phyloP scores from a whole-genome alignment of 495 filamentous ascomycete genomes.

The Xanthoparmelia taractica region DNA sequence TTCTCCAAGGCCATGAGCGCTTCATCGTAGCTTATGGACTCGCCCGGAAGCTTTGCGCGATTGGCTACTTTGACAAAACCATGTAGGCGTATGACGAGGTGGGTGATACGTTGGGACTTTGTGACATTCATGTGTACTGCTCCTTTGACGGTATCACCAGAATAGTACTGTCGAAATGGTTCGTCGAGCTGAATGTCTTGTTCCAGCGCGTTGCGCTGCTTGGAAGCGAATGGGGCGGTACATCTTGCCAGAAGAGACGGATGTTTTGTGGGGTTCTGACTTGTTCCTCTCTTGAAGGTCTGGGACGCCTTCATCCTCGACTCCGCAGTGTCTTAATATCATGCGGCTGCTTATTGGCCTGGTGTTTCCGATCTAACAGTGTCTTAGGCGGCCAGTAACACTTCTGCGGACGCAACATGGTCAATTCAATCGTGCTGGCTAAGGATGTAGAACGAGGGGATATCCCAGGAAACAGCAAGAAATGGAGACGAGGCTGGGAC shows the following conservation, averaged over 20 bases:
- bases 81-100: constrained; percentile 79
- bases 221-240: constrained; percentile 52
- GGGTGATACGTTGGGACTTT: constrained; percentile 78
- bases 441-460: too few species aligned
- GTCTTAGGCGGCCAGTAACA: not conserved
- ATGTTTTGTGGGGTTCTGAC: constrained; percentile 1
- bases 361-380: not conserved
- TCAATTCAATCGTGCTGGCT: not conserved
- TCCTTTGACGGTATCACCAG: constrained; percentile 59
- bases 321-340: constrained; percentile 8
- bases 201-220: constrained; percentile 68
- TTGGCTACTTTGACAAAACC: constrained; percentile 86
- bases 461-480: not conserved
- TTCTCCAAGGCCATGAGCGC: constrained; percentile 39
- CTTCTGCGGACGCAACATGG: not conserved
- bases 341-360: constrained; percentile 10
- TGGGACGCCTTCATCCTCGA: constrained; percentile 19
- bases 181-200: constrained; percentile 72
- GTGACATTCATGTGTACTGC: constrained; percentile 72
- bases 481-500: not conserved
- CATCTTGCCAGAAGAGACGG: constrained; percentile 47
- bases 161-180: constrained; percentile 77
- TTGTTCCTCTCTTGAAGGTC: not conserved
- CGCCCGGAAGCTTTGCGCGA: constrained; percentile 57
- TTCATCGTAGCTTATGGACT: constrained; percentile 42